Evolutionary conservation across 2,329 filamentous ascomycete species (phyloP), one percentile per base, ranked within the genome.

Genomic region (Myrmaecium sp.): DNA sequence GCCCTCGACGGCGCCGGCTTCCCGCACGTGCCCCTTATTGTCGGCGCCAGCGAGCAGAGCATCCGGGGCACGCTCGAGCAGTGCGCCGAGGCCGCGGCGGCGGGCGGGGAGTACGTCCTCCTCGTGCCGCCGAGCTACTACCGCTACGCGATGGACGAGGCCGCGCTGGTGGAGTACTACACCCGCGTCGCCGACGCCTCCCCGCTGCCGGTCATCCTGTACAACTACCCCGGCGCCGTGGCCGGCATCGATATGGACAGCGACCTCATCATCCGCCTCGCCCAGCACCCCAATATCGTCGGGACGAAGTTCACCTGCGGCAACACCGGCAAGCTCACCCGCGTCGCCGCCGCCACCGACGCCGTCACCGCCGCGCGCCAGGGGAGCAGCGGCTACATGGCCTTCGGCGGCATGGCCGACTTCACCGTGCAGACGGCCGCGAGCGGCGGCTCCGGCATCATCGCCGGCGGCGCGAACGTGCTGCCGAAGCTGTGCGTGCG

Each of bases 251-350:
- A 92, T 51, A 76, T 92, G 69, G 80, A 89, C 61, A 84, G 77
- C 31, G 82, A 92, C 48, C 64, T 86, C 32, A 67, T 92, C 42
- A 81, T 89, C 57, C 67, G 66, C 46, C 68, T 92, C 19, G 77
- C 75, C 23, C 57, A 72, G 47, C 81, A 91, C 55, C 70, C 73
- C 37, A 91, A 91, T 55, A 81, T 92, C 43, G 59, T 83, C 35
- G 82, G 82, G 35, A 84, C 80, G 29, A 92, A 92, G 53, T 91
- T 92, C 62, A 92, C 82, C 21, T 91, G 81, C 49, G 82, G 79
- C 37, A 89, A 81, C 60, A 89, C 80, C 1, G 82, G 82, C 36
- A 92, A 91, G 57, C 65, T 91, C 37, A 86, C 81, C 8, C 73
- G 82, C 17, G 79, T 92, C 4, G 80, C 81, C 5, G 54, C 66